Percentiles rank a stretch among this genome's conserved stretches.
These are phyloP conservation scores for Chaetomium globosum DNA, from an alignment of 2,329 filamentous ascomycete genomes.

Conservation along the genomic window DNA sequence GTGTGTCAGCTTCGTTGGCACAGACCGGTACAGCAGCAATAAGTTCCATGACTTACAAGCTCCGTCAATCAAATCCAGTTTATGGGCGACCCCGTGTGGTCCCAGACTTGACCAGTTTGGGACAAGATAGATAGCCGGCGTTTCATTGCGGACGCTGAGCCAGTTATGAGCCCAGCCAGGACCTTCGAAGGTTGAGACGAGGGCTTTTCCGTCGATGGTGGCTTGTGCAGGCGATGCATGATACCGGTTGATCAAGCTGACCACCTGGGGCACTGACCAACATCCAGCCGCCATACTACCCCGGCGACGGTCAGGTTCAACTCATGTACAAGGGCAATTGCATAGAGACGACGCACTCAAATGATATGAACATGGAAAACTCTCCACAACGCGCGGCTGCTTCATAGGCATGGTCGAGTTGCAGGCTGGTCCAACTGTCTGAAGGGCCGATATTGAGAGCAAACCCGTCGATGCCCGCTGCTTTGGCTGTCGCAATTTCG, in stretches of 20 bases:
- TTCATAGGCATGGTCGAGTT: constrained; percentile 42
- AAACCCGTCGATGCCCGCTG: constrained; percentile 47
- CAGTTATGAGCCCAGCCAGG: constrained; percentile 48
- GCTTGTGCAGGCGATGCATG: constrained; percentile 46
- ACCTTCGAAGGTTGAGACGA: constrained; percentile 59
- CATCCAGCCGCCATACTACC: constrained; percentile 39
- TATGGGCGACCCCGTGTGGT: constrained; percentile 38
- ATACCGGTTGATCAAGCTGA: constrained; percentile 44
- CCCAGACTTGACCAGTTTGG: constrained; percentile 54
- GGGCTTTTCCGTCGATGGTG: constrained; percentile 46
- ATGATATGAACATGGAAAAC: constrained; percentile 46
- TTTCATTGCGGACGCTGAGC: constrained; percentile 44
- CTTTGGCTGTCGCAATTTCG: constrained; percentile 43
- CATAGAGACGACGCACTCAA: constrained; percentile 32
- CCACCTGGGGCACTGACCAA: constrained; percentile 35
- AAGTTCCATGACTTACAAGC: constrained; percentile 32
- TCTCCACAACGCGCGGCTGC: constrained; percentile 38
- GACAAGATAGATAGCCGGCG: constrained; percentile 45
- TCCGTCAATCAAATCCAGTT: constrained; percentile 36
- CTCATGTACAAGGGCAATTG: background rate
- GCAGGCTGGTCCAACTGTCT: constrained; percentile 41
- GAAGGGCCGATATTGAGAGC: constrained; percentile 46
- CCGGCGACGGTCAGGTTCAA: constrained; percentile 11
- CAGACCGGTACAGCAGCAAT: background rate
- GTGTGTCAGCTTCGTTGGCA: background rate